Base-by-base conservation (phyloP, 805 yeast genomes). In the Crinitomyces ghanaensis region DNA sequence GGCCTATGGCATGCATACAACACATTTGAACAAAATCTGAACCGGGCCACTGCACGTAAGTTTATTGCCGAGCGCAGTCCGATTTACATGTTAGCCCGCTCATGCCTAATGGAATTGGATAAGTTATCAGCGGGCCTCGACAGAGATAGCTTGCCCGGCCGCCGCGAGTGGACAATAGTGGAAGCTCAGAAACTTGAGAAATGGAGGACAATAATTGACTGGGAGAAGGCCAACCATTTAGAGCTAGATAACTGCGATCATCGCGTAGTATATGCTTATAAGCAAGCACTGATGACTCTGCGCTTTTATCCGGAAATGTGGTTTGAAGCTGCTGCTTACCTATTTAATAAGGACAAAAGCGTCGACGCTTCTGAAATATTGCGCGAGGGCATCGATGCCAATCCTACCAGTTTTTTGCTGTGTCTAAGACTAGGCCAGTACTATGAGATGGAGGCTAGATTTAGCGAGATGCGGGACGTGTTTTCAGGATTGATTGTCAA, bases 21-120 rank as follows among this genome's bases (percentile, higher is more conserved):
- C 15, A 63, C 67, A 38, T 91, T 91, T 74, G 97, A 88, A 56
- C 82, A 76, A 46, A 77, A 74, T 24, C 59, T 74, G 13, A 80
- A 79, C 49, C 63, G 78, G 22, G 60, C 77, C 13, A 79, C 86
- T 3, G 91, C 95, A 3, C 73, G 93, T 48, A 83, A 82, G 54
- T 74, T 78, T 50, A 76, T 86, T 34, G 75, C 81, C 28, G 96
- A 86, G 45, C 67, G 74, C 39, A 79, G 93, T 8, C 74, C 81
- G 3, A 78, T 74, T 9, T 91, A 85, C 51, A 82, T 88, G 95
- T 74, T 70, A 43, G 86, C 95, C 2, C 67, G 95, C 41, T 69
- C 91, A 0, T 65, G 80, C 59, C 72, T 72, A 40, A 74, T 71
- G 26, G 94, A 82, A 49, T 72, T 84, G 68, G 62, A 65, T 8